Evolutionary conservation across 345 rosid species (phyloP), one percentile per base, ranked within the genome.

Genomic region (Lagerstroemia speciosa): DNA sequence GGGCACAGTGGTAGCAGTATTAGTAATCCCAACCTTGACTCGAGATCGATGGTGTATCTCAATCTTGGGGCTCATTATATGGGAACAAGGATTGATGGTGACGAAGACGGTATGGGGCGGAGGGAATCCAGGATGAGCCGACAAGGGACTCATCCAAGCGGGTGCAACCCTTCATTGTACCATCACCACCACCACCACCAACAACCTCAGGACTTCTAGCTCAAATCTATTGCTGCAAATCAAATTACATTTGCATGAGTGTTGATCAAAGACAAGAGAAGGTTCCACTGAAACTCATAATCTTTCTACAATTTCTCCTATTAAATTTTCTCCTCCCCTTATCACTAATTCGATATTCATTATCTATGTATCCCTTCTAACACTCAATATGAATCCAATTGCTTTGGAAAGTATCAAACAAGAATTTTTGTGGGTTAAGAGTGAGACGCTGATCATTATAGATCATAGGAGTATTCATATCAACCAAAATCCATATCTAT

Each of bases 61-160:
- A 87, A 90, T 75, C 96, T 93, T 58, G 95, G 98, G 50, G 97
- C 91, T 60, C 73, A 80, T 69, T 95, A 83, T 63, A 84, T 90
- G 89, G 85, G 88, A 24, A 78, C 87, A 58, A 76, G 90, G 74
- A 84, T 82, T 76, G 92, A 79, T 26, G 85, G 83, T 65, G 86
- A 76, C 15, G 88, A 86, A 50, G 89, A 83, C 53, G 52, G 12
- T 5, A 30, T 2, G 1, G 29, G 63, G 33, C 63, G 29, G 33
- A 27, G 63, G 77, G 74, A 77, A 79, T 78, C 78, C 86, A 83
- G 52, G 62, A 45, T 64, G 73, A 75, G 72, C 71, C 86, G 90
- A 69, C 93, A 89, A 20, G 52, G 72, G 60, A 33, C 72, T 20
- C 67, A 53, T 20, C 70, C 43, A 69, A 64, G 64, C 40, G 67